phyloP scores from a whole-genome alignment of 2,329 filamentous ascomycete genomes.

The Botrytis medusae region DNA sequence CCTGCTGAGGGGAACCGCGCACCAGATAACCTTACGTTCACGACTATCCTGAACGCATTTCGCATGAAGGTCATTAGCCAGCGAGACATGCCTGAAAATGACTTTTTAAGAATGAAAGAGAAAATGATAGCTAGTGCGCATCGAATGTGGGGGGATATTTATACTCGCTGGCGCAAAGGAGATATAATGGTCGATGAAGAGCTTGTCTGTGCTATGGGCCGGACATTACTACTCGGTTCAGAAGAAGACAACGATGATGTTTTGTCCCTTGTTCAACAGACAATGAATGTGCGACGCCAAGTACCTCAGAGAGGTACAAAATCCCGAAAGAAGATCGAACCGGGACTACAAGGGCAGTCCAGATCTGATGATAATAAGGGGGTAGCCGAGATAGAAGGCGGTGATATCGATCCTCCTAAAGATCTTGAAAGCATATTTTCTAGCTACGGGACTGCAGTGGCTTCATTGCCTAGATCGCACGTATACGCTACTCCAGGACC shows the following conservation, averaged over 20 bases:
- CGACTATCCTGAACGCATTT: constrained; percentile 78
- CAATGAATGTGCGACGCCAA: constrained; percentile 69
- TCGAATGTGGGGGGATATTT: constrained; percentile 77
- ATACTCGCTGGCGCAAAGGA: constrained; percentile 72
- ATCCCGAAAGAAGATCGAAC: constrained; percentile 11
- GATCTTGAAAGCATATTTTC: background rate
- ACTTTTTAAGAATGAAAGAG: constrained; percentile 39
- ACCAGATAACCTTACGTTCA: constrained; percentile 74
- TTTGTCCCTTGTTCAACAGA: constrained; percentile 74
- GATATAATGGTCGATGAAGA: constrained; percentile 72
- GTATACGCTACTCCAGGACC: constrained; percentile 48
- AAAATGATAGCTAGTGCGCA: constrained; percentile 65
- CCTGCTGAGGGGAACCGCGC: constrained; percentile 61
- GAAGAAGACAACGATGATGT: constrained; percentile 68
- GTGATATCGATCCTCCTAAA: background rate
- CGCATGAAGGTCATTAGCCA: constrained; percentile 46
- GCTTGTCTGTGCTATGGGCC: constrained; percentile 78
- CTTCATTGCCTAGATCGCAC: constrained; percentile 23
- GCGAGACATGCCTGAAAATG: constrained; percentile 35
- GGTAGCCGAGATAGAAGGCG: background rate
- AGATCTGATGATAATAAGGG: background rate
- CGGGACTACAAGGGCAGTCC: constrained; percentile 14
- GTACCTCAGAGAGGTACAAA: constrained; percentile 23
- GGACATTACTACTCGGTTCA: constrained; percentile 67
- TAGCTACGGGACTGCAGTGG: background rate